Percentiles rank a stretch among this genome's conserved stretches.
Evolutionary conservation across 2,329 filamentous ascomycete genomes (phyloP).

Genomic region (Paecilomyces sp.): DNA sequence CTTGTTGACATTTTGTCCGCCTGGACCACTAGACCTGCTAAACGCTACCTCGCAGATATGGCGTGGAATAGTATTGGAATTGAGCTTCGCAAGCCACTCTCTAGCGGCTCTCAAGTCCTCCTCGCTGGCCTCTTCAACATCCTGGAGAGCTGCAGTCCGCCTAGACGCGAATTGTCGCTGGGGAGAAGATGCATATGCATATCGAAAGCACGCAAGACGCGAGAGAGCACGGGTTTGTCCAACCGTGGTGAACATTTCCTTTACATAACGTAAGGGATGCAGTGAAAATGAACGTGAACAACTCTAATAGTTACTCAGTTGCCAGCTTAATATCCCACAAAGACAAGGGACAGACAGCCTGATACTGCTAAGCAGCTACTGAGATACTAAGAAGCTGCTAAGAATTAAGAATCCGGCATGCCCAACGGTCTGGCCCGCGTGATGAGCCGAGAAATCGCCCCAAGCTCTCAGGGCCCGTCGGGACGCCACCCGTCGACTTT

Average conservation of each 20-base stretch:
- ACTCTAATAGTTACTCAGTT: too few relatives aligned
- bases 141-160: constrained; percentile 10
- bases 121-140: constrained; percentile 15
- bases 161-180: constrained; percentile 21
- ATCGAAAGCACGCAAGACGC: neutral
- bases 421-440: neutral
- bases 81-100: constrained; percentile 50
- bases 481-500: neutral
- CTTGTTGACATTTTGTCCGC: constrained; percentile 66
- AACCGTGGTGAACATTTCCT: neutral
- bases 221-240: neutral
- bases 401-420: neutral
- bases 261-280: neutral
- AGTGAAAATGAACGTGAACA: too few relatives aligned
- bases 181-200: neutral
- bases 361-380: neutral
- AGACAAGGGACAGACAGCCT: neutral
- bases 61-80: constrained; percentile 48
- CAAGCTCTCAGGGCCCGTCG: neutral
- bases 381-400: neutral
- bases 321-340: too few relatives aligned
- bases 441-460: neutral
- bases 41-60: constrained; percentile 53
- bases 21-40: constrained; percentile 57
- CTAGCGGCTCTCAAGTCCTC: constrained; percentile 39